Percentiles rank a stretch among this genome's conserved stretches.
phyloP scores from a whole-genome alignment of 768 basidiomycete genomes.

The Pleurotus sapidus region DNA sequence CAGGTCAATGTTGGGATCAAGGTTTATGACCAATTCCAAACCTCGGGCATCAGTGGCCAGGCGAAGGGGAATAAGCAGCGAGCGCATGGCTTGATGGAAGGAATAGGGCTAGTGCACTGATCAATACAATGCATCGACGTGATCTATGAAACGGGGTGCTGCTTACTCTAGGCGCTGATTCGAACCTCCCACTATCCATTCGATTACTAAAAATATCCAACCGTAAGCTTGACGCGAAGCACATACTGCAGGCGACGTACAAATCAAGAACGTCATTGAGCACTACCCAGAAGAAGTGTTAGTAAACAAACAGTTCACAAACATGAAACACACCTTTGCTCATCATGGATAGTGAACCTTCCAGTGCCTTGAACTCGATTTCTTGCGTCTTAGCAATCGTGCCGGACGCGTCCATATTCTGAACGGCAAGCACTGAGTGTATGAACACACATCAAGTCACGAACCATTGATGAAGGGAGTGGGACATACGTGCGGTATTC shows the following conservation, averaged over 20 bases:
- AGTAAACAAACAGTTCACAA: too few relatives aligned
- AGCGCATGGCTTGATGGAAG: slow-evolving; percentile 76
- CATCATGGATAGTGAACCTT: slow-evolving; percentile 86
- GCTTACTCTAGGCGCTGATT: slow-evolving; percentile 54
- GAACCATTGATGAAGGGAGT: slow-evolving; percentile 14
- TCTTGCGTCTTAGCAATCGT: slow-evolving; percentile 72
- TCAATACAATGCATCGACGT: slow-evolving; percentile 6
- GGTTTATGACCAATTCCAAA: slow-evolving; percentile 62
- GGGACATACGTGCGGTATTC: slow-evolving; percentile 62
- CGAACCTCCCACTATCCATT: slow-evolving; percentile 86
- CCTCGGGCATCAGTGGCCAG: slow-evolving; percentile 66
- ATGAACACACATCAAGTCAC: not conserved
- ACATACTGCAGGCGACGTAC: slow-evolving; percentile 33
- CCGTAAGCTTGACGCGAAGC: not conserved
- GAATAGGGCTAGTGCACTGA: slow-evolving; percentile 51
- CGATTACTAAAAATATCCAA: slow-evolving; percentile 52
- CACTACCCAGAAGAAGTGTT: slow-evolving; percentile 32
- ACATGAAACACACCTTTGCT: slow-evolving; percentile 54
- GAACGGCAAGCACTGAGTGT: slow-evolving; percentile 69
- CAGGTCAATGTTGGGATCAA: slow-evolving; percentile 67
- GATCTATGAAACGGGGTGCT: slow-evolving; percentile 2
- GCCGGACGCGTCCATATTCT: slow-evolving; percentile 85
- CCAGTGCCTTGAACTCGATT: slow-evolving; percentile 85
- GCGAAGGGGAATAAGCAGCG: slow-evolving; percentile 66
- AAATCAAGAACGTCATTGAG: slow-evolving; percentile 82